phyloP scores from a whole-genome alignment of 108 stramenopile genomes.

The Nannochloropsis oceanica region DNA sequence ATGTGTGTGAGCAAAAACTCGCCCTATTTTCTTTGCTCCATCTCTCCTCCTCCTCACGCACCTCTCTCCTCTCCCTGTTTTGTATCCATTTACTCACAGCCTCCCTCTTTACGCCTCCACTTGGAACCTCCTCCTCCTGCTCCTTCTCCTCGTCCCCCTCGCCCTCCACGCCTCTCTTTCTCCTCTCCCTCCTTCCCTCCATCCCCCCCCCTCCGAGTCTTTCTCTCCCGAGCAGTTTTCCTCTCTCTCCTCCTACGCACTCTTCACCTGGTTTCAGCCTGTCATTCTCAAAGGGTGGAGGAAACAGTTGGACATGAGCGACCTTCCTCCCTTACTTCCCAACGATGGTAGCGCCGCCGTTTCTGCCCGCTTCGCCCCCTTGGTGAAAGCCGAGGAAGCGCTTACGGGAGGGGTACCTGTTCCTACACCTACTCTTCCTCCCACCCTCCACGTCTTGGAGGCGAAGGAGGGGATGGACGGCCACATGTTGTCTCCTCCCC shows the following conservation, averaged over 20 bases:
- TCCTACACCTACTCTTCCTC: not conserved
- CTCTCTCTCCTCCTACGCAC: not conserved
- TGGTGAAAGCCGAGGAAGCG: not conserved
- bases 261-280: constrained; percentile 24
- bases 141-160: not conserved
- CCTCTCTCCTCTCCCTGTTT: not conserved
- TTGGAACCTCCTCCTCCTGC: not conserved
- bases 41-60: not conserved
- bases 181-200: not conserved
- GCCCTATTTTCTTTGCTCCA: too few species aligned
- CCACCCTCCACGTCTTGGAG: not conserved
- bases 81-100: not conserved
- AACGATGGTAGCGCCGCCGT: not conserved
- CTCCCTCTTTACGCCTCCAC: not conserved
- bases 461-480: not conserved
- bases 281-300: constrained; percentile 6
- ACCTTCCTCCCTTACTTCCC: not conserved
- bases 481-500: not conserved
- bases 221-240: not conserved
- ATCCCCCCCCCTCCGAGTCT: not conserved
- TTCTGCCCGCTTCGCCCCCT: not conserved
- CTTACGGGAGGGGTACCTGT: not conserved
- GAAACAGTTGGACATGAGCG: constrained; percentile 10
- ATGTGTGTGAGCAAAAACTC: too few species aligned
- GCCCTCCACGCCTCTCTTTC: not conserved